Percentiles rank a stretch among this genome's conserved stretches.
phyloP scores from a whole-genome alignment of 2,329 filamentous ascomycete genomes.

The Clonostachys solani region DNA sequence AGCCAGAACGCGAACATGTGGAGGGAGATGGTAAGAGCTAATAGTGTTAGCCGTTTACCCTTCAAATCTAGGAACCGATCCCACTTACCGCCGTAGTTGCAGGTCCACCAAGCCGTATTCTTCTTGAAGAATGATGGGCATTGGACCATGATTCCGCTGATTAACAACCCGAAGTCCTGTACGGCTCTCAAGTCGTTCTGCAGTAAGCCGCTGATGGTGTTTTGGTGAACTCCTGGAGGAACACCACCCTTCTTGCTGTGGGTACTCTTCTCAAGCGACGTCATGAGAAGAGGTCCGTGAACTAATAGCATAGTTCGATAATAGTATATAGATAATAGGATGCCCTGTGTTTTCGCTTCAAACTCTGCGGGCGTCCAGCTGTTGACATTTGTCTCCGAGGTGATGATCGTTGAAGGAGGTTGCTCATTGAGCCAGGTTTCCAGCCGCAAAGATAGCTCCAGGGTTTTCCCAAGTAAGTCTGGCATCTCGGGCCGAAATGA shows the following conservation, averaged over 20 bases:
- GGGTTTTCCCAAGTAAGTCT: conserved; percentile 8
- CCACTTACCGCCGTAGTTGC: conserved; percentile 19
- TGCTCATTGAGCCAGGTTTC: conserved; percentile 7
- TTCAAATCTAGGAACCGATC: not conserved
- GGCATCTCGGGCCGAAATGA: conserved; percentile 2
- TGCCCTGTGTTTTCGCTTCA: no score
- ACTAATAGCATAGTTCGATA: conserved; percentile 4
- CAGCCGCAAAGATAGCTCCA: conserved; percentile 9
- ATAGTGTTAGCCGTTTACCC: not conserved
- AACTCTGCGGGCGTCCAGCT: no score
- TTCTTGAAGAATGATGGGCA: conserved; percentile 11
- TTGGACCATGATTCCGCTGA: conserved; percentile 9
- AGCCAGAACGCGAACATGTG: conserved; percentile 19
- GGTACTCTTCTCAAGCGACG: conserved; percentile 8
- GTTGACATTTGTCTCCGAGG: not conserved
- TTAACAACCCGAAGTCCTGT: conserved; percentile 9
- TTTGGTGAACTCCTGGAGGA: conserved; percentile 1
- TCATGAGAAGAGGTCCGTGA: conserved; percentile 7
- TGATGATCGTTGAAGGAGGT: conserved; percentile 3
- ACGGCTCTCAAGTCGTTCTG: conserved; percentile 11
- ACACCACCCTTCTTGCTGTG: conserved; percentile 4
- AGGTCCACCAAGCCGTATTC: conserved; percentile 22
- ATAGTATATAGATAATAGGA: no score
- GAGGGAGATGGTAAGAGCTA: conserved; percentile 5
- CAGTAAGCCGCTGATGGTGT: conserved; percentile 10